Evolutionary conservation across 371 early-diverging fungal genomes (phyloP).

Genomic region (Syncephalastrum monosporum): DNA sequence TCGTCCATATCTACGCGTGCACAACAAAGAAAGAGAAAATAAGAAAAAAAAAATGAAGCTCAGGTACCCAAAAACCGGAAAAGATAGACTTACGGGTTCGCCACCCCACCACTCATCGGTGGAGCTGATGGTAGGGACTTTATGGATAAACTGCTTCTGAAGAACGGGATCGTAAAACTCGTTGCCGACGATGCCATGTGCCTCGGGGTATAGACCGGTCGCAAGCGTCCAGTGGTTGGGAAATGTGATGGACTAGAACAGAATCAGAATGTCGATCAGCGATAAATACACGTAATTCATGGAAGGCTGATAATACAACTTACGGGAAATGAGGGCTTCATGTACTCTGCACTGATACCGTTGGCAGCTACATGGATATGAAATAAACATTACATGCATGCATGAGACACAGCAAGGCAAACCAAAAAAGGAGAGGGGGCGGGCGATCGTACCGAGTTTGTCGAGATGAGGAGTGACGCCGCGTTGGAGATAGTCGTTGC

Average conservation of each 20-base stretch:
- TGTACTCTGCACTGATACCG: constrained; percentile 60
- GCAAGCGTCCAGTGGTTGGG: constrained; percentile 93
- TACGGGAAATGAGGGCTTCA: constrained; percentile 79
- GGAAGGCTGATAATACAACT: constrained; percentile 3
- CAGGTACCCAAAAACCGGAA: background rate
- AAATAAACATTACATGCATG: background rate
- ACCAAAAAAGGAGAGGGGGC: background rate
- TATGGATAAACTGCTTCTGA: constrained; percentile 79
- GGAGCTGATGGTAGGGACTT: constrained; percentile 50
- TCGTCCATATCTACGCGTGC: constrained; percentile 74
- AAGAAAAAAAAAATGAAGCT: background rate
- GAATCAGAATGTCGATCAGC: background rate
- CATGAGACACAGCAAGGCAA: background rate
- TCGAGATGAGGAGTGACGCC: constrained; percentile 70
- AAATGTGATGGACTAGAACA: constrained; percentile 71
- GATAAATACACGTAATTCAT: background rate
- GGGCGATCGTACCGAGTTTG: constrained; percentile 48
- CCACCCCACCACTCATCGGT: constrained; percentile 87
- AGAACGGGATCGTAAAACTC: constrained; percentile 78
- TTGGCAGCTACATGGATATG: constrained; percentile 24
- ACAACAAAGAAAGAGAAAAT: background rate
- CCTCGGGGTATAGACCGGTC: constrained; percentile 90
- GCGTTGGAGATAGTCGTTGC: constrained; percentile 80
- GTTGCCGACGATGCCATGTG: constrained; percentile 93
- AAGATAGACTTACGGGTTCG: constrained; percentile 69